Conservation (phyloP, 2,329 filamentous ascomycete species). For the Talaromyces sp. region DNA sequence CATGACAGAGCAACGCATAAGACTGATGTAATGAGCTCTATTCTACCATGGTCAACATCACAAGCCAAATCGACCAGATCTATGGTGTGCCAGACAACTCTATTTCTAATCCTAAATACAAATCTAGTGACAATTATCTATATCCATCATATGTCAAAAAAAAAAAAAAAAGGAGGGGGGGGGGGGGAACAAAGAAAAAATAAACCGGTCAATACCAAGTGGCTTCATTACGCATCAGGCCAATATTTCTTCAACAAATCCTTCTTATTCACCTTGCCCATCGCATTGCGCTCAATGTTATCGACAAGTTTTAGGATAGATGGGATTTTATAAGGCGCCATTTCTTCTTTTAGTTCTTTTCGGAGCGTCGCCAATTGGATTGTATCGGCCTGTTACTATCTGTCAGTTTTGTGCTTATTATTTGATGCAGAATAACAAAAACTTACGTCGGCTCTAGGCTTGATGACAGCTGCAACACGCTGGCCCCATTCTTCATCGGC, state of each 20-base stretch:
- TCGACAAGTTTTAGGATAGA: slow-evolving; percentile 80
- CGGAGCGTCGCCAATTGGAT: slow-evolving; percentile 28
- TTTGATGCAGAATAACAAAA: not conserved
- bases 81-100: not conserved
- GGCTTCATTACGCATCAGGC: slow-evolving; percentile 14
- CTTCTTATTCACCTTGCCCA: slow-evolving; percentile 70
- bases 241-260: slow-evolving; percentile 35
- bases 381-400: slow-evolving; percentile 12
- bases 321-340: slow-evolving; percentile 91
- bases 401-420: not conserved
- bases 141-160: not conserved
- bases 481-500: slow-evolving; percentile 52
- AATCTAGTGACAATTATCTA: not conserved
- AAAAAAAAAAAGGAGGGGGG: not conserved
- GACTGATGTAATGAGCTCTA: slow-evolving; percentile 9
- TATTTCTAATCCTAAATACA: not conserved
- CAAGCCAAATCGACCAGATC: not conserved
- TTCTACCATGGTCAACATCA: not conserved
- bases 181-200: not conserved
- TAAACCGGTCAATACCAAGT: not conserved
- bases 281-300: slow-evolving; percentile 79
- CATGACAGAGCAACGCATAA: not conserved
- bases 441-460: slow-evolving; percentile 32
- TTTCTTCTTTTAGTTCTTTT: slow-evolving; percentile 55
- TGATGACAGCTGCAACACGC: slow-evolving; percentile 51